Conservation (phyloP, 2,329 filamentous ascomycete genomes). For the Aspergillus sp. region DNA sequence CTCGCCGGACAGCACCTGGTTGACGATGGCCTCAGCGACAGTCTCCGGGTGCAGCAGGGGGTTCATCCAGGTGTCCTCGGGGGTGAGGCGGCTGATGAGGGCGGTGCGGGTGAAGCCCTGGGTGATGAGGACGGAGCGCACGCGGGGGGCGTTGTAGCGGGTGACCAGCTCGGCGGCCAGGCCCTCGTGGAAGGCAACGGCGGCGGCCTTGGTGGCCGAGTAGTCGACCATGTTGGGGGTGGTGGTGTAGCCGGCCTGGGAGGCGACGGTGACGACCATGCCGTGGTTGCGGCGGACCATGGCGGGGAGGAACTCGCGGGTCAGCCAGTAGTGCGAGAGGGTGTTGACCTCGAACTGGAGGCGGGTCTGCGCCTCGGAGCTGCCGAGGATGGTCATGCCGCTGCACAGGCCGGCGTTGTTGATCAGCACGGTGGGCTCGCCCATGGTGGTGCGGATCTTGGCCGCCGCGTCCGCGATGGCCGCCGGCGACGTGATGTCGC, state of each 20-base stretch:
- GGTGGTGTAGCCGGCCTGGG: constrained; percentile 60
- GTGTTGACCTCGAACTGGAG: constrained; percentile 70
- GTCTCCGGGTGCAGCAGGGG: constrained; percentile 59
- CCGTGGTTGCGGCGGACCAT: constrained; percentile 67
- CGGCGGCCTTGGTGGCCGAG: constrained; percentile 63
- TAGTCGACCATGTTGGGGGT: constrained; percentile 69
- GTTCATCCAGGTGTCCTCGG: constrained; percentile 51
- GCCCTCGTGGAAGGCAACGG: constrained; percentile 67
- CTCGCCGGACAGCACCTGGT: constrained; percentile 57
- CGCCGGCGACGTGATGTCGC: constrained; percentile 64
- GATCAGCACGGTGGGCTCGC: constrained; percentile 64
- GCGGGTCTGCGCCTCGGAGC: constrained; percentile 58
- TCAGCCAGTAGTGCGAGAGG: constrained; percentile 65
- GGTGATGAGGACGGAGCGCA: constrained; percentile 64
- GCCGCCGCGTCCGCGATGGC: constrained; percentile 54
- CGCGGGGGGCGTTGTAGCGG: constrained; percentile 60
- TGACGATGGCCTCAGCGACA: constrained; percentile 63
- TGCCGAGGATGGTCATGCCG: constrained; percentile 61
- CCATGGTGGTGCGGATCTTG: constrained; percentile 56
- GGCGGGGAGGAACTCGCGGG: constrained; percentile 64
- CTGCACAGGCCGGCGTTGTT: constrained; percentile 40
- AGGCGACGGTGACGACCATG: constrained; percentile 70
- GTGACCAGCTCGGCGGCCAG: constrained; percentile 58
- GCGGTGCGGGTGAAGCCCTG: constrained; percentile 62
- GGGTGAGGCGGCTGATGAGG: constrained; percentile 59